Conservation (phyloP, 2,329 filamentous ascomycete genomes). For the Penicillium verrucosum region DNA sequence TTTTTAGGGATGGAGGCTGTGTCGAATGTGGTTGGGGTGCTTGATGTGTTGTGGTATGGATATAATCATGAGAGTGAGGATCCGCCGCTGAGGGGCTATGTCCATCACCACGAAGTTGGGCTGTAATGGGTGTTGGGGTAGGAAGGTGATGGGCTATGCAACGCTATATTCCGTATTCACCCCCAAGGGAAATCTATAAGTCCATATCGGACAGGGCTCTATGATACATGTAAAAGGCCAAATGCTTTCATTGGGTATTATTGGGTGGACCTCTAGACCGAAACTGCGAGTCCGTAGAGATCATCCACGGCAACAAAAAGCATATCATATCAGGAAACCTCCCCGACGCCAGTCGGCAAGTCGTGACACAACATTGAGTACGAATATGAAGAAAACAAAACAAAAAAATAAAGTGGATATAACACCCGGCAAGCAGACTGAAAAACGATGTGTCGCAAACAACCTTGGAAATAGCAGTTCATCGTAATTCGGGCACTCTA, state of each 20-base stretch:
- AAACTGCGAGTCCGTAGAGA: constrained; percentile 8
- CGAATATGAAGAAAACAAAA: constrained; percentile 7
- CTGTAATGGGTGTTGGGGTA: neutral
- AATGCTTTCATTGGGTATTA: constrained; percentile 25
- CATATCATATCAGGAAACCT: constrained; percentile 10
- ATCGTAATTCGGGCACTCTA: constrained; percentile 21
- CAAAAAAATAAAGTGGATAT: constrained; percentile 17
- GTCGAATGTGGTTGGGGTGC: neutral
- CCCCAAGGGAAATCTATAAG: neutral
- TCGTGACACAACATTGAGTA: constrained; percentile 2
- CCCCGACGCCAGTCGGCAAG: constrained; percentile 3
- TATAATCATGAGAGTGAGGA: neutral
- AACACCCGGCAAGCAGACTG: constrained; percentile 14
- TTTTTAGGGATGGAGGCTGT: constrained; percentile 3
- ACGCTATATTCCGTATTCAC: neutral
- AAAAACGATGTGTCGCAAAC: constrained; percentile 11
- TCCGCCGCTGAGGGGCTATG: neutral
- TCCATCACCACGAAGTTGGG: neutral
- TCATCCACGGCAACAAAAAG: constrained; percentile 8
- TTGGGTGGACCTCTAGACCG: constrained; percentile 17
- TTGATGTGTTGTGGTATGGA: constrained; percentile 2
- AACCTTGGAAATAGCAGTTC: constrained; percentile 15
- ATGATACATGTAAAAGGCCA: constrained; percentile 10
- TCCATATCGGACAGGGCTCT: neutral
- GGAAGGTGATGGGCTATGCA: neutral